Evolutionary conservation across 2,329 filamentous ascomycete genomes (phyloP).

Genomic region (Phialophora verrucosa): DNA sequence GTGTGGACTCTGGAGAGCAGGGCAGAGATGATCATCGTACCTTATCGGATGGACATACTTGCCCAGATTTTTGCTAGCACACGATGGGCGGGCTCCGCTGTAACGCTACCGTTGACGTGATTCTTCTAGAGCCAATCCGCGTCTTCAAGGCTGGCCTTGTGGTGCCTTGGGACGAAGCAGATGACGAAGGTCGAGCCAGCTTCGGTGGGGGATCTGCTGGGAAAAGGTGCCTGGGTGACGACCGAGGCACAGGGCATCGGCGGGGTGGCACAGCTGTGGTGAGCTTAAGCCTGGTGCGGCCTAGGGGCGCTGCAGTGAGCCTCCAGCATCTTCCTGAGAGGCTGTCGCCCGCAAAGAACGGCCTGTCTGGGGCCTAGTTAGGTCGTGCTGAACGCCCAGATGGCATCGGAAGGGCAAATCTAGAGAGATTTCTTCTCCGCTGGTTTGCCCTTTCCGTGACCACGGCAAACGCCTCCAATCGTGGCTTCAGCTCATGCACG

Average conservation of each 20-base stretch:
- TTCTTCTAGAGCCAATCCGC: constrained; percentile 14
- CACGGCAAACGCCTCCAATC: constrained; percentile 8
- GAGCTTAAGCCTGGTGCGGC: constrained; percentile 10
- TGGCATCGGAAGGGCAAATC: constrained; percentile 11
- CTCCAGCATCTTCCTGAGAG: constrained; percentile 2
- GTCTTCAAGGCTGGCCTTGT: constrained; percentile 8
- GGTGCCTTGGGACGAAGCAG: neutral
- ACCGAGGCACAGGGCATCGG: constrained; percentile 7
- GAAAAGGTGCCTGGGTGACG: constrained; percentile 8
- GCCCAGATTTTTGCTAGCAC: constrained; percentile 7
- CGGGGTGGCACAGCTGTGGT: constrained; percentile 8
- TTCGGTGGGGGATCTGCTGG: neutral
- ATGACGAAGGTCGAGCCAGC: constrained; percentile 2
- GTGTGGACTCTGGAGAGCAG: neutral
- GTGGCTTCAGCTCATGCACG: constrained; percentile 2
- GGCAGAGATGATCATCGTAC: constrained; percentile 12
- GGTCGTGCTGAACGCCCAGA: neutral
- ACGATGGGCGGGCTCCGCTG: constrained; percentile 14
- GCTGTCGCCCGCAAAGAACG: constrained; percentile 1
- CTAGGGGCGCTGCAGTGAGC: constrained; percentile 20
- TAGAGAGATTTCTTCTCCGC: constrained; percentile 13
- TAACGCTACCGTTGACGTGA: constrained; percentile 14
- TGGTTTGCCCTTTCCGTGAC: constrained; percentile 9
- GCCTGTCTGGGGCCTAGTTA: neutral
- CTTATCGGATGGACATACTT: constrained; percentile 15